Base-by-base conservation (phyloP, 2,329 filamentous ascomycete species). In the Rhynchosporium graminicola region DNA sequence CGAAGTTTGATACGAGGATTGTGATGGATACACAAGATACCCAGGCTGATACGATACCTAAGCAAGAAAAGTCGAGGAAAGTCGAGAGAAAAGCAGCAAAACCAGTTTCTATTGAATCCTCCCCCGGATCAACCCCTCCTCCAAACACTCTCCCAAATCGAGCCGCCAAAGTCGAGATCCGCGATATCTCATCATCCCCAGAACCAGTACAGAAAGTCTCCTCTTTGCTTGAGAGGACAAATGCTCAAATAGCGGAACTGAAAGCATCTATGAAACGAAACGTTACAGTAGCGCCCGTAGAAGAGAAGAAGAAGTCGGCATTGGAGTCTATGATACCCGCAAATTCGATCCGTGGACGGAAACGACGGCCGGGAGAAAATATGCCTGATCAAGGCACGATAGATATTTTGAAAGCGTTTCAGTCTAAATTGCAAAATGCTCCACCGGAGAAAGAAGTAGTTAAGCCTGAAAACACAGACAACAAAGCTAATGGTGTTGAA, bases 221-320 rank as follows among this genome's bases (percentile, higher is more conserved):
- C 2, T 73, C 76, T n/a, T 74, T 77, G 29, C 77, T 93, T 9
- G 87, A 92, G 65, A 80, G 80, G 67, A 90, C 89, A 3, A 93
- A 93, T 68, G 89, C 90, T 43, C 88, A 95, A 71, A 92, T 94
- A 59, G 89, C 89, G 4, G 88, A 88, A 1, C 78, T 95, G 3
- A 94, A 93, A 74, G 89, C 89, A 8, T 92, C 89, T 0, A 91
- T 95, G 88, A 89, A 87, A 72, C 83, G 90, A 40, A 88, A 82
- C 28, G 77, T 83, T 31, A 76, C 82, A 58, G 72, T 75, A 0
- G 80, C 79, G 67, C 77, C 80, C 1, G 79, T 81, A 33, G 78
- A 80, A 63, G 81, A 86, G 67, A 83, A 83, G 66, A 85, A 84
- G 71, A 88, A 88, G 70, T 88, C 87, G 1, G 82, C 86, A 0